Percentiles rank a stretch among this genome's conserved stretches.
phyloP scores from a whole-genome alignment of 768 basidiomycete species.

The Rhodotorula sphaerocarpa region DNA sequence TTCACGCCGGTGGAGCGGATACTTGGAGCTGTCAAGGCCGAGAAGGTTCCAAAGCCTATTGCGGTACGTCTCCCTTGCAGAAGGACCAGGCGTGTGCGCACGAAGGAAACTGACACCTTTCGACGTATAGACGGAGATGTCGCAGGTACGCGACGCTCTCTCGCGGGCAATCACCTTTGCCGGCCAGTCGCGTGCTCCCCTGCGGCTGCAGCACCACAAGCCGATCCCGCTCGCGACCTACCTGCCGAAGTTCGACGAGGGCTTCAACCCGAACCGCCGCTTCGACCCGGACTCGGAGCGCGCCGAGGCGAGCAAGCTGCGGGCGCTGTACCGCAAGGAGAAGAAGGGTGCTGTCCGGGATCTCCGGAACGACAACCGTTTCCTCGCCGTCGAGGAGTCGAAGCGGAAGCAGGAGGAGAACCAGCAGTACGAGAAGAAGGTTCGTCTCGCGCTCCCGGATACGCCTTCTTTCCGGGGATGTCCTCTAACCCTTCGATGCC shows the following conservation, averaged over 20 bases:
- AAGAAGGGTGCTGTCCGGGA: slow-evolving; percentile 93
- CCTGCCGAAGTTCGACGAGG: slow-evolving; percentile 79
- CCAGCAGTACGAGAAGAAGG: slow-evolving; percentile 57
- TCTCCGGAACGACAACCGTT: slow-evolving; percentile 85
- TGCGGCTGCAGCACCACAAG: slow-evolving; percentile 82
- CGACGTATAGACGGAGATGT: slow-evolving; percentile 7
- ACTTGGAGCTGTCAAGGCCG: slow-evolving; percentile 51
- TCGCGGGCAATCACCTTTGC: slow-evolving; percentile 30
- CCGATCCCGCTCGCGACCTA: slow-evolving; percentile 90
- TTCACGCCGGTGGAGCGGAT: slow-evolving; percentile 60
- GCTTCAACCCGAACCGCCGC: slow-evolving; percentile 43
- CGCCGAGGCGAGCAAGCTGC: slow-evolving; percentile 75
- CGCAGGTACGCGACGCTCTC: slow-evolving; percentile 11
- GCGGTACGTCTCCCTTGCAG: slow-evolving; percentile 49
- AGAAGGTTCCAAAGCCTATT: slow-evolving; percentile 50
- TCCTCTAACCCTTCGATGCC: not conserved
- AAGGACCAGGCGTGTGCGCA: not conserved
- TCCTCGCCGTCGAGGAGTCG: slow-evolving; percentile 80
- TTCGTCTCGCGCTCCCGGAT: slow-evolving; percentile 8
- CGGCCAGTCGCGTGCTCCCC: slow-evolving; percentile 55
- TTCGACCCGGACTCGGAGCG: slow-evolving; percentile 90
- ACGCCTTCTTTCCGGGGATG: not conserved
- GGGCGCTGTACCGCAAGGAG: slow-evolving; percentile 86
- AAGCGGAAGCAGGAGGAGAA: slow-evolving; percentile 81
- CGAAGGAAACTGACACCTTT: not conserved